A percentile compares a stretch with the other conserved stretches of the same genome.
These are phyloP conservation scores for Aspergillus brasiliensis DNA, from an alignment of 2,329 filamentous ascomycete species.

Conservation along the genomic window DNA sequence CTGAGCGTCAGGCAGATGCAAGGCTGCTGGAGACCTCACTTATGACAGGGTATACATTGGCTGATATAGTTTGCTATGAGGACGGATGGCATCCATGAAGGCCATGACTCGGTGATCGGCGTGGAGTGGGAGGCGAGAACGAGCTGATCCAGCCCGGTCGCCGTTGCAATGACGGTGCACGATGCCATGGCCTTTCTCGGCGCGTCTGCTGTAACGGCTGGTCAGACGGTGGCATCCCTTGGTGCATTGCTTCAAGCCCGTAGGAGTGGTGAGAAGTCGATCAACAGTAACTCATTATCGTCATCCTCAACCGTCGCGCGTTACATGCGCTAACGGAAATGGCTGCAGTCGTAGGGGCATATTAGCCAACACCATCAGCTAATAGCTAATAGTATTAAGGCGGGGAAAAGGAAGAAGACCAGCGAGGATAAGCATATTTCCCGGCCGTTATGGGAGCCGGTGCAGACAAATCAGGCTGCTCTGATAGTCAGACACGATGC, in stretches of 20 bases:
- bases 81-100: background rate
- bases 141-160: background rate
- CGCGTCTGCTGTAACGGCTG: background rate
- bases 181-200: background rate
- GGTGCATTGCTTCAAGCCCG: background rate
- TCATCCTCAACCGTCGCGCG: no score
- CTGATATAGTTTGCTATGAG: background rate
- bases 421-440: background rate
- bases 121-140: background rate
- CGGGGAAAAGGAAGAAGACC: background rate
- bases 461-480: background rate
- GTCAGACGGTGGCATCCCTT: background rate
- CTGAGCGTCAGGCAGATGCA: background rate
- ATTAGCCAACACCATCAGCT: background rate
- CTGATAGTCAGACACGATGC: background rate
- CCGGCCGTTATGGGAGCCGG: background rate
- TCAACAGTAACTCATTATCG: no score
- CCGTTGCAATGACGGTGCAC: background rate
- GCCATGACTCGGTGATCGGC: background rate
- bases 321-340: background rate
- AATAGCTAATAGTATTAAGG: background rate
- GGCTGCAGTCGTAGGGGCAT: background rate
- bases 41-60: constrained; percentile 1
- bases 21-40: background rate
- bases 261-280: background rate